Conservation (phyloP, 768 basidiomycete genomes). For the Collybia mongolica region DNA sequence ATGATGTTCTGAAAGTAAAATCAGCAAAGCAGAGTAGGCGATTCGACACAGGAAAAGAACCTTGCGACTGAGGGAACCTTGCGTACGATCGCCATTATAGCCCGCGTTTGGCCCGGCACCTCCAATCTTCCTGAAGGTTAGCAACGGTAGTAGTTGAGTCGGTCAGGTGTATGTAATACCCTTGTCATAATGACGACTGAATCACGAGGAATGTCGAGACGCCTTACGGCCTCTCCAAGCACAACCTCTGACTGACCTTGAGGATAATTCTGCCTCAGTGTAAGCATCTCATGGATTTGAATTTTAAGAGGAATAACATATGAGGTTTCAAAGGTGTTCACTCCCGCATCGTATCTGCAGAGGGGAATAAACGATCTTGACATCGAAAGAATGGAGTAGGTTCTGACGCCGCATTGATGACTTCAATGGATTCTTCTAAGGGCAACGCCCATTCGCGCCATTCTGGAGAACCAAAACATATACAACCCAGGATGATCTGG, state of each 20-base stretch:
- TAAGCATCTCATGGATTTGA: not conserved
- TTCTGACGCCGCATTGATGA: constrained; percentile 43
- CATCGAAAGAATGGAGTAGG: not conserved
- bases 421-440: constrained; percentile 46
- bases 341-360: constrained; percentile 52
- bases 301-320: constrained; percentile 26
- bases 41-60: not conserved
- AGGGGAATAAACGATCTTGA: not conserved
- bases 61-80: constrained; percentile 19
- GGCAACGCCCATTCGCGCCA: constrained; percentile 46
- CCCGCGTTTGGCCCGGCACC: no score
- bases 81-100: no score
- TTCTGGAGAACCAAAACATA: constrained; percentile 49
- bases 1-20: constrained; percentile 56
- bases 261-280: constrained; percentile 47
- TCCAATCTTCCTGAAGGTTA: no score
- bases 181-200: constrained; percentile 79
- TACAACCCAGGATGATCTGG: constrained; percentile 59
- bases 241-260: constrained; percentile 63
- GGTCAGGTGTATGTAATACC: constrained; percentile 24
- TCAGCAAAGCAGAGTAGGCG: not conserved
- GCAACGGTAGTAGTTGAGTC: not conserved
- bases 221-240: constrained; percentile 67
- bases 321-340: constrained; percentile 59
- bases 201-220: constrained; percentile 61